A percentile compares a stretch with the other conserved stretches of the same genome.
Conservation (phyloP, 23 red algal species). For the Cyanidioschyzon merolae region DNA sequence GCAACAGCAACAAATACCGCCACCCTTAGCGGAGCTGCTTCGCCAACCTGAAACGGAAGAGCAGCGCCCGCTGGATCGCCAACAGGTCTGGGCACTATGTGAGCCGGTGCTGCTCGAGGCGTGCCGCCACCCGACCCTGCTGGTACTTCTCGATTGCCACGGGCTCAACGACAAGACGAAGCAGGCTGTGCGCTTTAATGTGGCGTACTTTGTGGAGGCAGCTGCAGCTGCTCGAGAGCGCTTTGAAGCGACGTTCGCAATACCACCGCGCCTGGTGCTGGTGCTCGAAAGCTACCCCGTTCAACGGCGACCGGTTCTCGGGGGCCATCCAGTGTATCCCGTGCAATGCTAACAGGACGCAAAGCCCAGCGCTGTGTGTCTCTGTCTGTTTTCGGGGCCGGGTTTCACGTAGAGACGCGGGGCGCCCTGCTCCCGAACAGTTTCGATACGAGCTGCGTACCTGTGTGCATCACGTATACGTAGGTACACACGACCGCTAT, state of each 20-base stretch:
- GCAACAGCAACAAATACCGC: not conserved
- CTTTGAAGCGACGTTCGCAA: not conserved
- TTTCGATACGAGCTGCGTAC: too few species aligned
- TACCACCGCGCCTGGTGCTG: not conserved
- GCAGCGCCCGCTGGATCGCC: not conserved
- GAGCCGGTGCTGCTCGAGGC: not conserved
- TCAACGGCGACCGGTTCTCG: not conserved
- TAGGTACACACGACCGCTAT: too few species aligned
- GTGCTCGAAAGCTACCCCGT: not conserved
- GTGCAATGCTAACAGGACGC: not conserved
- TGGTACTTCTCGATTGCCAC: conserved; percentile 3
- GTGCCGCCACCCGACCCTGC: not conserved
- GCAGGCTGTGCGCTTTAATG: conserved; percentile 5
- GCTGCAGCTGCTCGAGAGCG: not conserved
- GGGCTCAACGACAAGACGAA: not conserved
- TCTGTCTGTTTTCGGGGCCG: too few species aligned
- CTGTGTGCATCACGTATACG: too few species aligned
- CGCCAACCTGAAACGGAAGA: not conserved
- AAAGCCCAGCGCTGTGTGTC: not conserved
- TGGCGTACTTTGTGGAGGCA: conserved; percentile 12
- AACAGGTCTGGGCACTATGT: not conserved
- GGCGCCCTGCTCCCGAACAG: too few species aligned
- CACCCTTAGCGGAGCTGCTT: not conserved
- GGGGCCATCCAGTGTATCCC: not conserved
- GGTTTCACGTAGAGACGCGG: too few species aligned